Conservation (phyloP, 2,329 filamentous ascomycete genomes). For the Calonectria ilicicola region DNA sequence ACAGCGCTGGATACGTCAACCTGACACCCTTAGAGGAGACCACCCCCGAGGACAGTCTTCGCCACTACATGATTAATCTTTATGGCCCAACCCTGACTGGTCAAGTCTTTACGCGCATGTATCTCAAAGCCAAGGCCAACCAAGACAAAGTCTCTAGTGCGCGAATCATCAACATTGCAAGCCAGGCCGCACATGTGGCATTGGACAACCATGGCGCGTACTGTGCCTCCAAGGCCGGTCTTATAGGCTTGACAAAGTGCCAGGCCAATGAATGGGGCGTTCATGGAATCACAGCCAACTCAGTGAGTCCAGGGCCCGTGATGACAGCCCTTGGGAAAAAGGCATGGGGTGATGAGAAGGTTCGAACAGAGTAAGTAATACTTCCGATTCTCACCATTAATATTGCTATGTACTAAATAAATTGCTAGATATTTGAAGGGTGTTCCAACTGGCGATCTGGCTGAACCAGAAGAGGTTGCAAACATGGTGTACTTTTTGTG, state of each 20-base stretch:
- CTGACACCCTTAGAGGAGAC: constrained; percentile 1
- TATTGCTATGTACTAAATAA: not conserved
- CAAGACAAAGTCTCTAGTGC: not conserved
- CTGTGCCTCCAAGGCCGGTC: constrained; percentile 13
- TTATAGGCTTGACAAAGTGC: constrained; percentile 1
- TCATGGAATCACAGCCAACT: constrained; percentile 7
- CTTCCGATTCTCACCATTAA: not conserved
- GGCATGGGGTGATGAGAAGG: constrained; percentile 14
- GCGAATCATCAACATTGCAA: constrained; percentile 12
- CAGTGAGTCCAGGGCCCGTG: constrained; percentile 10
- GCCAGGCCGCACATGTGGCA: constrained; percentile 12
- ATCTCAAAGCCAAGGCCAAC: not conserved
- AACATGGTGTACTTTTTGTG: constrained; percentile 10
- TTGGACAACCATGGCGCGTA: constrained; percentile 11
- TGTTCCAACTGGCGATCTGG: constrained; percentile 8
- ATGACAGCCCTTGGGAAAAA: constrained; percentile 10
- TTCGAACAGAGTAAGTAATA: constrained; percentile 11
- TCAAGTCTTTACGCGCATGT: constrained; percentile 12
- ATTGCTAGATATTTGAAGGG: not conserved
- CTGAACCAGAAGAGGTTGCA: constrained; percentile 14
- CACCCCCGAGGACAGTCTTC: constrained; percentile 1
- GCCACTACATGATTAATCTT: constrained; percentile 15
- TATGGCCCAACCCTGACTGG: constrained; percentile 10
- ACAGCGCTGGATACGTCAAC: constrained; percentile 16
- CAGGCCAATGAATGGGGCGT: constrained; percentile 13